These are phyloP conservation scores for Friedmanniomyces simplex DNA, from an alignment of 495 filamentous ascomycete genomes.

Conservation along the genomic window DNA sequence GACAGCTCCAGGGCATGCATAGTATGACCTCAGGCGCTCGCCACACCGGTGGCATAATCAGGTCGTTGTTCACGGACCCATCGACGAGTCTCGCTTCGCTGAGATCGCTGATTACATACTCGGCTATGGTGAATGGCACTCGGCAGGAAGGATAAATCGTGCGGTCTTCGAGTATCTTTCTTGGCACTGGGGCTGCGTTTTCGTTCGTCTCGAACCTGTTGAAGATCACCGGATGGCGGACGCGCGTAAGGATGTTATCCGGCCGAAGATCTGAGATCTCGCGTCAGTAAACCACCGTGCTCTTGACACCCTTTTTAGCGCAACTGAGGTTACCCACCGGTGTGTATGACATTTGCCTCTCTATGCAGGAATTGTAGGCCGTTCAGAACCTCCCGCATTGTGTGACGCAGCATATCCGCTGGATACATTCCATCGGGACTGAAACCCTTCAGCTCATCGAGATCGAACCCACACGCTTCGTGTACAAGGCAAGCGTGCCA, in stretches of 20 bases:
- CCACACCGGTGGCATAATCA: constrained; percentile 31
- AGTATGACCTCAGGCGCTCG: constrained; percentile 42
- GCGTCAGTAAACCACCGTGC: constrained; percentile 1
- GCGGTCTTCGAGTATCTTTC: too few relatives aligned
- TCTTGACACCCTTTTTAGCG: too few relatives aligned
- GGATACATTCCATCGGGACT: neutral
- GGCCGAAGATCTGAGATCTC: constrained; percentile 27
- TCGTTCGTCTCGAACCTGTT: too few relatives aligned
- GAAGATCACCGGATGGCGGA: too few relatives aligned
- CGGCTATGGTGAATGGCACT: too few relatives aligned
- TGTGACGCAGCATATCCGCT: too few relatives aligned
- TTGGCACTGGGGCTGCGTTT: too few relatives aligned
- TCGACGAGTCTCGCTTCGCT: constrained; percentile 35
- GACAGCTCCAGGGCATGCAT: constrained; percentile 35
- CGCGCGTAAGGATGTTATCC: too few relatives aligned
- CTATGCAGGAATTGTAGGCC: constrained; percentile 37
- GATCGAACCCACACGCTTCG: constrained; percentile 33
- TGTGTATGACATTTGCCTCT: constrained; percentile 36
- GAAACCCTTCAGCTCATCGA: constrained; percentile 15
- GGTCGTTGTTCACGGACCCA: neutral
- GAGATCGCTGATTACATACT: constrained; percentile 34
- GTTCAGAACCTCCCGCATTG: too few relatives aligned
- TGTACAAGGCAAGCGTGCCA: constrained; percentile 38
- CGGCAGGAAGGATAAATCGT: too few relatives aligned
- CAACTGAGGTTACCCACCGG: constrained; percentile 29